Base-by-base conservation (phyloP, 2,329 filamentous ascomycete genomes). In the Blastomyces silverae region DNA sequence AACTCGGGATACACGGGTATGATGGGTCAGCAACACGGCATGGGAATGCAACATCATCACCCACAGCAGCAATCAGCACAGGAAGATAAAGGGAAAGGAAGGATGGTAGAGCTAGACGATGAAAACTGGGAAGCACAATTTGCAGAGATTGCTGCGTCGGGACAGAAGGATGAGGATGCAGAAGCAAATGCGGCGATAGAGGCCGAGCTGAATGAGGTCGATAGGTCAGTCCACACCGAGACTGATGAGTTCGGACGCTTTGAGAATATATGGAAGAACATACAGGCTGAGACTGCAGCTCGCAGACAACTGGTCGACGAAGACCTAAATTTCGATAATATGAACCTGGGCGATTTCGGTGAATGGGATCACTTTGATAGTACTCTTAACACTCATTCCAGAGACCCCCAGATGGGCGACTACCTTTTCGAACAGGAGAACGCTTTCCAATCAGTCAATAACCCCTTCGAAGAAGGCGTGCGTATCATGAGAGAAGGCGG, bases 401-500 rank as follows among this genome's bases (percentile, higher is more conserved):
- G 84, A 64, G 91, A 96, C 74, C 91, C 91, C 17, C 84, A 89
- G 65, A 81, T 96, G 66, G 92, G 94, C 69, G 88, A 91, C 68
- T 99, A 99, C 76, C 85, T 96, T 73, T 99, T 97, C 72, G 94
- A 99, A 77, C 86, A 93, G 71, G 90, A 96, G 68, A 99, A 99
- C 75, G 83, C 94, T 31, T 97, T 96, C 82, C 84, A 87, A 68
- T 85, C 89, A 65, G 84, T 91, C 66, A 83, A 81, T 64, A 92
- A 96, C 74, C 91, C 94, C 0, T 99, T 96, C 72, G 90, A 93
- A 64, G 92, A 97, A 78, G 94, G 94, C 58, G 84, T 96, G 69
- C 89, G 91, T 72, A 96, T 99, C 67, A 91, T 99, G 85, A 87
- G 89, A 67, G 90, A 94, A 72, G 92, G 94, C 57, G 94, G 94